Conservation (phyloP, 2,329 filamentous ascomycete genomes). For the Clarireedia monteithiana region DNA sequence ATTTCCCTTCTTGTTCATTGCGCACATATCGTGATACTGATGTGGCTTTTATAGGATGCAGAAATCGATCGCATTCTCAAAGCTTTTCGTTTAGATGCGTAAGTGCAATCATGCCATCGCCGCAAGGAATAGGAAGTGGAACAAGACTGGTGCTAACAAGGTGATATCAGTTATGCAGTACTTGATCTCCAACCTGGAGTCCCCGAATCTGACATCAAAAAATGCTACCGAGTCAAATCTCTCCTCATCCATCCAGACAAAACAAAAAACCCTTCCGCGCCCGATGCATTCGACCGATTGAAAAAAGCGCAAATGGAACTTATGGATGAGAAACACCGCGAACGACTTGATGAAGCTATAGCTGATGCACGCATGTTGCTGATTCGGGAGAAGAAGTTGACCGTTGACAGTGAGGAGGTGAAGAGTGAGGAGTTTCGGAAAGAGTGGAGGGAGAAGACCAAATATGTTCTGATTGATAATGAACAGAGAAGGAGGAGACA, state of each 20-base stretch:
- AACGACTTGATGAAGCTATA: constrained; percentile 84
- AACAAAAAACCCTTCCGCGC: constrained; percentile 80
- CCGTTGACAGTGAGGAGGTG: constrained; percentile 77
- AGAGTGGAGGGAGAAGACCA: constrained; percentile 85
- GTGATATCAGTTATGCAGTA: constrained; percentile 67
- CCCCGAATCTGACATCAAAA: constrained; percentile 91
- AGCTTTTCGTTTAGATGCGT: constrained; percentile 75
- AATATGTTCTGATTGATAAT: constrained; percentile 85
- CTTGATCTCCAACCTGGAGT: constrained; percentile 94
- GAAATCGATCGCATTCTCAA: constrained; percentile 93
- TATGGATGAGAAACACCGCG: constrained; percentile 88
- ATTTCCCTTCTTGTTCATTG: constrained; percentile 14
- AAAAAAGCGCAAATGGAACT: constrained; percentile 90
- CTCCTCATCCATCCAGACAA: constrained; percentile 98
- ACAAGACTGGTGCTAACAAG: constrained; percentile 3
- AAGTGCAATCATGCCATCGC: constrained; percentile 28
- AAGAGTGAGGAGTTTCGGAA: constrained; percentile 75
- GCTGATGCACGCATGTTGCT: constrained; percentile 91
- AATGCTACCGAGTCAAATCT: constrained; percentile 93
- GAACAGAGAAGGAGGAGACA: constrained; percentile 78
- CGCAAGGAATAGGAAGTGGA: not conserved
- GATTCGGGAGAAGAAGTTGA: constrained; percentile 92
- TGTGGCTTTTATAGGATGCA: constrained; percentile 55
- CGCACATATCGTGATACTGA: not conserved
- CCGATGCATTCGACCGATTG: constrained; percentile 91